These are phyloP conservation scores for Bipolaris cookei DNA, from an alignment of 2,329 filamentous ascomycete genomes.

Conservation along the genomic window DNA sequence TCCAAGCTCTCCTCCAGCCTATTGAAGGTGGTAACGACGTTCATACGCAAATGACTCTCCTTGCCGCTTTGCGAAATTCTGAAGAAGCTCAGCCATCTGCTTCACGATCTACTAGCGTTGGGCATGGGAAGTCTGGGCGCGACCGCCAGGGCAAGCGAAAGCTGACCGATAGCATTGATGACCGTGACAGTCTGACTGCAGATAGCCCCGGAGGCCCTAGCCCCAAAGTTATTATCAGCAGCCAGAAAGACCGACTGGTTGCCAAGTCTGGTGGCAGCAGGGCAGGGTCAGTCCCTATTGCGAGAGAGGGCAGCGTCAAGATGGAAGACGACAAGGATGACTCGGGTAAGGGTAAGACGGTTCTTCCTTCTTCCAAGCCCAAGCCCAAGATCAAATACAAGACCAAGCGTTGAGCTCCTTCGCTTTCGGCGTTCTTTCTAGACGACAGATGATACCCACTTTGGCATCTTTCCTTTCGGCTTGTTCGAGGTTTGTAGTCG, in stretches of 20 bases:
- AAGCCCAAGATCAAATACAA: slow-evolving; percentile 22
- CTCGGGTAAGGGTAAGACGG: slow-evolving; percentile 54
- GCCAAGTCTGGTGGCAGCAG: slow-evolving; percentile 50
- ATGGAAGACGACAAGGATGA: slow-evolving; percentile 56
- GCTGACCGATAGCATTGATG: slow-evolving; percentile 45
- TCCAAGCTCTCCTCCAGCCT: slow-evolving; percentile 52
- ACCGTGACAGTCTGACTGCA: slow-evolving; percentile 48
- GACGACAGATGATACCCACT: slow-evolving; percentile 31
- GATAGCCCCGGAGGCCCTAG: slow-evolving; percentile 47
- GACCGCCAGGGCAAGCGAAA: slow-evolving; percentile 49
- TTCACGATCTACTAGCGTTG: slow-evolving; percentile 47
- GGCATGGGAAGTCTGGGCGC: slow-evolving; percentile 42
- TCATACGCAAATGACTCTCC: slow-evolving; percentile 53
- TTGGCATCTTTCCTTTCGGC: slow-evolving; percentile 19
- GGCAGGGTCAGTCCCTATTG: slow-evolving; percentile 54
- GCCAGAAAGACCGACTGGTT: slow-evolving; percentile 45
- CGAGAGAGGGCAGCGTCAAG: slow-evolving; percentile 59
- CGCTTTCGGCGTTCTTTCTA: slow-evolving; percentile 16
- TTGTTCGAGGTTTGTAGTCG: slow-evolving; percentile 30
- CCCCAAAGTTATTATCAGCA: slow-evolving; percentile 42
- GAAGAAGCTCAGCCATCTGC: slow-evolving; percentile 48
- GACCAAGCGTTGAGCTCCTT: slow-evolving; percentile 23
- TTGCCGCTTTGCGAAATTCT: slow-evolving; percentile 56
- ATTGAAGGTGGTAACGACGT: slow-evolving; percentile 51
- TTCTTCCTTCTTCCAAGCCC: slow-evolving; percentile 35